phyloP scores from a whole-genome alignment of 2,329 filamentous ascomycete genomes.

The Arthroderma sp. region DNA sequence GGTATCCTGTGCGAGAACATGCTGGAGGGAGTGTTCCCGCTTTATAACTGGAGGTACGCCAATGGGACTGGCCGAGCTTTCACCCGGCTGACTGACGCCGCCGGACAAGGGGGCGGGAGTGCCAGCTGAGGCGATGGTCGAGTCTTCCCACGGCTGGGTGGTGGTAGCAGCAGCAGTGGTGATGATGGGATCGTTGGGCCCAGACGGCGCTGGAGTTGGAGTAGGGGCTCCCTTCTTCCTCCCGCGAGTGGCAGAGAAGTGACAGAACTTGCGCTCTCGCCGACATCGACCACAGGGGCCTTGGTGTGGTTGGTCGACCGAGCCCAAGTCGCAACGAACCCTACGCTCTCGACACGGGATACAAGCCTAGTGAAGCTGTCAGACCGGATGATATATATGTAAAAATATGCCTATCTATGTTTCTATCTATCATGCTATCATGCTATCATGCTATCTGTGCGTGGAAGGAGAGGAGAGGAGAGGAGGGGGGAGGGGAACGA shows the following conservation, averaged over 20 bases:
- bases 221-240: constrained; percentile 13
- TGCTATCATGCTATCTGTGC: neutral
- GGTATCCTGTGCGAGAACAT: neutral
- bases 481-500: no score
- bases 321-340: constrained; percentile 16
- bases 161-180: neutral
- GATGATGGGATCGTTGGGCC: neutral
- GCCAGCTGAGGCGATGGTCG: constrained; percentile 2
- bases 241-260: constrained; percentile 16
- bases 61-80: neutral
- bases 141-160: constrained; percentile 5
- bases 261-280: constrained; percentile 16
- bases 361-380: constrained; percentile 13
- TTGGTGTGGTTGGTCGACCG: constrained; percentile 16
- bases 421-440: neutral
- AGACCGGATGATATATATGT: neutral
- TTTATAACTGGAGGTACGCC: neutral
- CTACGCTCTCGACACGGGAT: constrained; percentile 17
- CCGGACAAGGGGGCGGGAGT: neutral
- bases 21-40: constrained; percentile 1
- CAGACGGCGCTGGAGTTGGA: neutral
- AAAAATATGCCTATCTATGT: neutral
- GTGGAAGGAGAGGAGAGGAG: neutral
- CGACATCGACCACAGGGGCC: constrained; percentile 16
- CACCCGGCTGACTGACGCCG: neutral